Evolutionary conservation across 371 early-diverging fungal species (phyloP).

Genomic region (Apophysomyces elegans): DNA sequence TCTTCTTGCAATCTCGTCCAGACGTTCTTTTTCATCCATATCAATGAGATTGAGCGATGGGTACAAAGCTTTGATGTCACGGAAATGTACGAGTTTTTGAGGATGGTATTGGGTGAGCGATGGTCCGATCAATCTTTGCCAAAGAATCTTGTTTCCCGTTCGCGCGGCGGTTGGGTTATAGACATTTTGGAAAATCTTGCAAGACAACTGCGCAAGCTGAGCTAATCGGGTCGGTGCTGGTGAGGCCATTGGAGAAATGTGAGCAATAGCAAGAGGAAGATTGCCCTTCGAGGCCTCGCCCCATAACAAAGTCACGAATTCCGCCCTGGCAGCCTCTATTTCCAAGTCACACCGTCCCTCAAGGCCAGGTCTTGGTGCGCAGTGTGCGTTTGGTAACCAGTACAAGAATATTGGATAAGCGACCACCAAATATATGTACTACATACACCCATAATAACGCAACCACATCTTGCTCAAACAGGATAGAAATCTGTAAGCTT

Average conservation of each 20-base stretch:
- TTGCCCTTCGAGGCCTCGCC: too few species aligned
- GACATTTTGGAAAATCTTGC: conserved; percentile 68
- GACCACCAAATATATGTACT: too few species aligned
- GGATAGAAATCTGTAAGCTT: too few species aligned
- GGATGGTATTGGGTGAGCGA: conserved; percentile 72
- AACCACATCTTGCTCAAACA: too few species aligned
- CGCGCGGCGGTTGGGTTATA: conserved; percentile 76
- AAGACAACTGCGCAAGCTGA: conserved; percentile 66
- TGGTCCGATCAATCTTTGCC: conserved; percentile 70
- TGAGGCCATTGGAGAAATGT: neutral
- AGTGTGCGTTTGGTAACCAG: too few species aligned
- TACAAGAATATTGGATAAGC: too few species aligned
- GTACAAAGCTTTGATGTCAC: conserved; percentile 62
- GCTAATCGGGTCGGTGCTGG: conserved; percentile 44
- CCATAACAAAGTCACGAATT: neutral
- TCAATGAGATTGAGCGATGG: conserved; percentile 66
- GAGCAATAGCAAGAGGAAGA: neutral
- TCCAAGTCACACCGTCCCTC: too few species aligned
- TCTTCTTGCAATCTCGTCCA: conserved; percentile 70
- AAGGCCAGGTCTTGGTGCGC: too few species aligned
- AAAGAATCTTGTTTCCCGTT: conserved; percentile 76
- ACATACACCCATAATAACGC: too few species aligned
- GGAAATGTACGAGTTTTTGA: conserved; percentile 57
- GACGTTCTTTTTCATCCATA: conserved; percentile 67
- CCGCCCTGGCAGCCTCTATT: too few species aligned